phyloP scores from a whole-genome alignment of 495 filamentous ascomycete species.

The Platismatia glauca region DNA sequence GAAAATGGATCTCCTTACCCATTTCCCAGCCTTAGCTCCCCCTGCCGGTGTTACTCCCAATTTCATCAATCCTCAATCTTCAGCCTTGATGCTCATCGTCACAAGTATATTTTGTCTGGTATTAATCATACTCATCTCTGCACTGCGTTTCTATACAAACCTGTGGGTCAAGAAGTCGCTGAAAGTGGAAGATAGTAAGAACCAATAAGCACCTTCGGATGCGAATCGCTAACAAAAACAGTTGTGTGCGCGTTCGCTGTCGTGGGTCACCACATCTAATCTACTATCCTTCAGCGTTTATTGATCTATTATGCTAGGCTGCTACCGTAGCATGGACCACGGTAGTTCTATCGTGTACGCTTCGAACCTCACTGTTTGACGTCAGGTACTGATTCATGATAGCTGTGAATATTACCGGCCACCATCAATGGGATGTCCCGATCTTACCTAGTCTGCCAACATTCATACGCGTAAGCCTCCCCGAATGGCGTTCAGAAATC shows the following conservation, averaged over 20 bases:
- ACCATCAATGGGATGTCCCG: constrained; percentile 11
- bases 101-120: constrained; percentile 12
- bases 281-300: neutral
- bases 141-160: constrained; percentile 20
- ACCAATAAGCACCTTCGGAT: neutral
- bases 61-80: constrained; percentile 21
- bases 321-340: neutral
- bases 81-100: constrained; percentile 9
- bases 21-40: constrained; percentile 6
- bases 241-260: constrained; percentile 6
- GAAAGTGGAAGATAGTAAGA: constrained; percentile 21
- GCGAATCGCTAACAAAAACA: neutral
- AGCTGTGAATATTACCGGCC: constrained; percentile 3
- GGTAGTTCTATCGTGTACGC: neutral
- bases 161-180: constrained; percentile 10
- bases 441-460: neutral
- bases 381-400: neutral
- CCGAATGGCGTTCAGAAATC: neutral
- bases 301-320: neutral
- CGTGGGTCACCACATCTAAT: neutral
- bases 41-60: constrained; percentile 21
- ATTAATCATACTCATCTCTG: constrained; percentile 16
- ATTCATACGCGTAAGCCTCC: neutral
- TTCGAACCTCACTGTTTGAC: neutral
- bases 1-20: neutral